phyloP scores from a whole-genome alignment of 2,329 filamentous ascomycete genomes.

The Sarocladium brachiariae region DNA sequence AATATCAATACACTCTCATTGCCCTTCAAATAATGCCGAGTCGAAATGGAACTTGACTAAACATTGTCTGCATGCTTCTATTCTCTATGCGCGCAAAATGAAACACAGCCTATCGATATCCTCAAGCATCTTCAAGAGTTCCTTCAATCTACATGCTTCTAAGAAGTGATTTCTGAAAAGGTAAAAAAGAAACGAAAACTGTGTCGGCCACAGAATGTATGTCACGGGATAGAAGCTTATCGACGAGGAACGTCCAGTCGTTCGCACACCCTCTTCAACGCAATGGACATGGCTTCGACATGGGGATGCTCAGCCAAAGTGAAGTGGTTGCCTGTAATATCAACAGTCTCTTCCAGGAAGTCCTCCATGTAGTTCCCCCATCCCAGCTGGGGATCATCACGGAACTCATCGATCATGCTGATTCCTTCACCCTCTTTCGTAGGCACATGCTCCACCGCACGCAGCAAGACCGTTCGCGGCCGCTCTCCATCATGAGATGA shows the following conservation, averaged over 20 bases:
- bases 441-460: constrained; percentile 35
- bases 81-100: too few species aligned
- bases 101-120: too few species aligned
- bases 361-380: constrained; percentile 40
- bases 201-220: too few species aligned
- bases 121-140: too few species aligned
- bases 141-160: too few species aligned
- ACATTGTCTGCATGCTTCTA: too few species aligned
- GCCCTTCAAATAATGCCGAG: too few species aligned
- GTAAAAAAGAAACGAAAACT: too few species aligned
- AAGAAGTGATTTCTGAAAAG: too few species aligned
- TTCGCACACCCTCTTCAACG: constrained; percentile 1
- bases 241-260: not conserved
- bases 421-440: constrained; percentile 18
- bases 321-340: constrained; percentile 47
- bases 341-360: constrained; percentile 38
- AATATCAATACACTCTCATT: too few species aligned
- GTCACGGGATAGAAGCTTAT: not conserved
- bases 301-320: constrained; percentile 32
- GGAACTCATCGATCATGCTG: constrained; percentile 35
- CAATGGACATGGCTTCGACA: constrained; percentile 21
- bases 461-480: constrained; percentile 38
- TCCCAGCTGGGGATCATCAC: constrained; percentile 35
- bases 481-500: constrained; percentile 19
- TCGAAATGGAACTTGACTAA: too few species aligned